A percentile compares a stretch with the other conserved stretches of the same genome.
These are phyloP conservation scores for Arabidopsis suecica DNA, from an alignment of 345 rosid genomes.

Conservation along the genomic window DNA sequence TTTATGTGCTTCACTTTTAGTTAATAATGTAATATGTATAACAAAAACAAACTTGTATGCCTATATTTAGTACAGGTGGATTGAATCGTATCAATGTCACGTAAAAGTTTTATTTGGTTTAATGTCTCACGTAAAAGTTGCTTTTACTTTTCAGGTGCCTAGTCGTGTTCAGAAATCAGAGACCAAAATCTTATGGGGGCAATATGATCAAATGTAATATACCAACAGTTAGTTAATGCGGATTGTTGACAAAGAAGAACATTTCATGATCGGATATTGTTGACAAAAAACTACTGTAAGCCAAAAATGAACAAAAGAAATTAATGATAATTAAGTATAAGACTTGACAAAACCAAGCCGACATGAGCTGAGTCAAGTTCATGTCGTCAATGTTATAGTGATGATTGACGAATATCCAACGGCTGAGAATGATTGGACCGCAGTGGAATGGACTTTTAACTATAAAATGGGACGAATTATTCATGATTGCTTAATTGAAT, in stretches of 20 bases:
- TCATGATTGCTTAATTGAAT: too few relatives aligned
- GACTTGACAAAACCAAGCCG: constrained; percentile 20
- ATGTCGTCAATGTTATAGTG: too few relatives aligned
- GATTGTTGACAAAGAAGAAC: not conserved
- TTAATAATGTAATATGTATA: not conserved
- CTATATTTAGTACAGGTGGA: not conserved
- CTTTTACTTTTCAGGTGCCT: constrained; percentile 39
- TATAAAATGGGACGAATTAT: too few relatives aligned
- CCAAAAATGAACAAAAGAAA: not conserved
- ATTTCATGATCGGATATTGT: not conserved
- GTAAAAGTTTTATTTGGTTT: constrained; percentile 13
- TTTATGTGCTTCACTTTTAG: not conserved
- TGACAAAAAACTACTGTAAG: not conserved
- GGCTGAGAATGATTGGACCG: constrained; percentile 41
- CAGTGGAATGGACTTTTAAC: constrained; percentile 11
- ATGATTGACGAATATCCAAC: constrained; percentile 26
- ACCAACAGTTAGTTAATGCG: not conserved
- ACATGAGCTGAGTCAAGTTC: constrained; percentile 1
- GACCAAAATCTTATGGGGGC: not conserved
- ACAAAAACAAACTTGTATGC: not conserved
- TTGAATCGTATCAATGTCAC: constrained; percentile 32
- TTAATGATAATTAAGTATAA: not conserved
- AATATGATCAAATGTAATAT: constrained; percentile 14
- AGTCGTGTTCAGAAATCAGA: constrained; percentile 22
- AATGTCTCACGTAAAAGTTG: constrained; percentile 34